These are phyloP conservation scores for Irpex lacteus DNA, from an alignment of 1,284 basidiomycete species.

Conservation along the genomic window DNA sequence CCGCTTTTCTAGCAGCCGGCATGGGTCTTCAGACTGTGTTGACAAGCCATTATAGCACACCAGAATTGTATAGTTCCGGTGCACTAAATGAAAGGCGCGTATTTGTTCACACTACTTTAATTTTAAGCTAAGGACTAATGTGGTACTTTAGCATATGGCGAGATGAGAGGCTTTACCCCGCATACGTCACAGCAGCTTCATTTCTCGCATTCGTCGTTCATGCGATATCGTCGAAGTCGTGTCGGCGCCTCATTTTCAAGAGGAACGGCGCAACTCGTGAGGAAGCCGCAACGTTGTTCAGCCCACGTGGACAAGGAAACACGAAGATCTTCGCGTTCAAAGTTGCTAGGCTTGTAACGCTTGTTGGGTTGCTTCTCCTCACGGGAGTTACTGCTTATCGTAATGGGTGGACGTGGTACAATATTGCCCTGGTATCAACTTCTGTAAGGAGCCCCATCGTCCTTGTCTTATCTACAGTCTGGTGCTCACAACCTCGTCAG, in stretches of 20 bases:
- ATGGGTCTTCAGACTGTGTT: no score
- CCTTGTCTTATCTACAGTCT: slow-evolving; percentile 11
- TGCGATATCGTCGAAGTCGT: slow-evolving; percentile 10
- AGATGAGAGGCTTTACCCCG: slow-evolving; percentile 20
- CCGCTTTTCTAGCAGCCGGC: no score
- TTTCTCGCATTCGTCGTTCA: slow-evolving; percentile 17
- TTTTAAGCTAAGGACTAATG: no score
- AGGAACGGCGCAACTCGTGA: not conserved
- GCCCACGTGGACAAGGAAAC: slow-evolving; percentile 26
- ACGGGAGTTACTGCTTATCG: slow-evolving; percentile 18
- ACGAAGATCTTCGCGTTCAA: slow-evolving; percentile 28
- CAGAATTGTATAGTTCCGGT: no score
- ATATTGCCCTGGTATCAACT: slow-evolving; percentile 5
- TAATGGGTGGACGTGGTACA: slow-evolving; percentile 9
- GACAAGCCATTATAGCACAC: no score
- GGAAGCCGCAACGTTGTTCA: not conserved
- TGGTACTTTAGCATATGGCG: slow-evolving; percentile 16
- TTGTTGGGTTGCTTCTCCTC: slow-evolving; percentile 24
- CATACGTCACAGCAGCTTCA: slow-evolving; percentile 20
- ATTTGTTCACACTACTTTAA: no score
- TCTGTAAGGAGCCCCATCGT: slow-evolving; percentile 10
- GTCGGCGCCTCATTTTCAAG: slow-evolving; percentile 7
- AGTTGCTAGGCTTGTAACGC: slow-evolving; percentile 22
- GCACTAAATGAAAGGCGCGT: not conserved
- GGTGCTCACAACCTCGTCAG: slow-evolving; percentile 30